Conservation (phyloP, 1,139 yeast species). For the Yamadazyma membranifaciens region DNA sequence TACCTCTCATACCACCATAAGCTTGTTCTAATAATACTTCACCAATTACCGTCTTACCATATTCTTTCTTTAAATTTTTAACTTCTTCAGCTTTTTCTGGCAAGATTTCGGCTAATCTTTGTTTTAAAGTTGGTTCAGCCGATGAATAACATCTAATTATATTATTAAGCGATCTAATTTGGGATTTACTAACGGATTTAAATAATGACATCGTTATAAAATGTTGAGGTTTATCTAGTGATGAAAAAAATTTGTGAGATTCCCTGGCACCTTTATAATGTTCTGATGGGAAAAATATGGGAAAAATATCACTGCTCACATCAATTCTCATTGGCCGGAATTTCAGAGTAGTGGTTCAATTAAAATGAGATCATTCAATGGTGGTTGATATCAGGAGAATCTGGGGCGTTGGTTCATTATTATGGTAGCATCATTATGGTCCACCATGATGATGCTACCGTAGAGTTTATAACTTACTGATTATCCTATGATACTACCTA, state of each 20-base stretch:
- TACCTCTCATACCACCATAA: conserved; percentile 99
- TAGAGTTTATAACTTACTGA: too few relatives aligned
- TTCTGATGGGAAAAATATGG: background rate
- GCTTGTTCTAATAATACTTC: conserved; percentile 95
- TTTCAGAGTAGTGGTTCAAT: background rate
- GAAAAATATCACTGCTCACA: too few relatives aligned
- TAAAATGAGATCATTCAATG: conserved; percentile 2
- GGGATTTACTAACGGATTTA: conserved; percentile 13
- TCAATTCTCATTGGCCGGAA: background rate
- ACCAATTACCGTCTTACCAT: conserved; percentile 90
- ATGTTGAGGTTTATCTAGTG: too few relatives aligned
- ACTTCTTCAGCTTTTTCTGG: conserved; percentile 93
- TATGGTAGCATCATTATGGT: too few relatives aligned
- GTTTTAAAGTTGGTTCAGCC: conserved; percentile 62
- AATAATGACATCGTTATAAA: conserved; percentile 3
- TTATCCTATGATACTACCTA: too few relatives aligned
- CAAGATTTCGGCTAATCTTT: conserved; percentile 87
- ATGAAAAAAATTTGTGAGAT: background rate
- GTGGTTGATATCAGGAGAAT: too few relatives aligned
- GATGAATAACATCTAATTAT: conserved; percentile 14
- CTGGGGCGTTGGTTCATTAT: too few relatives aligned
- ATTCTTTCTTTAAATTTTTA: conserved; percentile 82
- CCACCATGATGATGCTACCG: too few relatives aligned
- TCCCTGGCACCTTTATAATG: too few relatives aligned
- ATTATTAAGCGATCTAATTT: conserved; percentile 7